Evolutionary conservation across 2,329 filamentous ascomycete species (phyloP).

Genomic region (Grosmannia huntii): DNA sequence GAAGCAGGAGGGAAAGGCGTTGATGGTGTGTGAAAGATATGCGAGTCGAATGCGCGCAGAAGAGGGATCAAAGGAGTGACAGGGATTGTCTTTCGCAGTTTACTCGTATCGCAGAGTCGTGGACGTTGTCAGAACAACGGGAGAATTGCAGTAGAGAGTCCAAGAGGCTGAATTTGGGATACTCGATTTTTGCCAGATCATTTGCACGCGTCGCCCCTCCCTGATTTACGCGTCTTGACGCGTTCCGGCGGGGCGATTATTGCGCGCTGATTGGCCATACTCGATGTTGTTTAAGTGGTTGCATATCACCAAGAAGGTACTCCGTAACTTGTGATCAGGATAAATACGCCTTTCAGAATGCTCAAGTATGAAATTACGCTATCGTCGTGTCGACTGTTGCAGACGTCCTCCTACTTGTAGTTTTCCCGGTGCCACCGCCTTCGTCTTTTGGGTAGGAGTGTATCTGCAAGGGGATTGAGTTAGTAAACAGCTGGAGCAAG

Average conservation of each 20-base stretch:
- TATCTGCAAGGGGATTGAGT: not conserved
- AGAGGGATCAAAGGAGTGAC: not conserved
- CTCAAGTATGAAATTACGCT: not conserved
- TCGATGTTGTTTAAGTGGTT: slow-evolving; percentile 13
- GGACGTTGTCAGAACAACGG: not conserved
- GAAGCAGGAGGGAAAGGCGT: not conserved
- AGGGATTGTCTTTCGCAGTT: not conserved
- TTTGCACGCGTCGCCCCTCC: not conserved
- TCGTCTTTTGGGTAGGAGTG: not conserved
- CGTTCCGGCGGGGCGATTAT: slow-evolving; percentile 5
- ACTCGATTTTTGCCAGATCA: not conserved
- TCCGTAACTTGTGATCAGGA: not conserved
- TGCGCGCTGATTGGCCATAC: slow-evolving; percentile 6
- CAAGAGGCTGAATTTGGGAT: not conserved
- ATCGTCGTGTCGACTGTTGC: not conserved
- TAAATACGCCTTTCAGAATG: not conserved
- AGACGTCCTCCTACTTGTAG: not conserved
- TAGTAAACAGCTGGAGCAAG: not conserved
- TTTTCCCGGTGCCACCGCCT: not conserved
- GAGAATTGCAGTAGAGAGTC: not conserved
- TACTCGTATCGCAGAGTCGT: not conserved
- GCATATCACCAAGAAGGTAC: slow-evolving; percentile 4
- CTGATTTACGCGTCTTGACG: slow-evolving; percentile 13
- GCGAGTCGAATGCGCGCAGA: not conserved
- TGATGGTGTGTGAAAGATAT: not conserved